Evolutionary conservation across 305 asterid genomes (phyloP).

Genomic region (Plantago coronopus): DNA sequence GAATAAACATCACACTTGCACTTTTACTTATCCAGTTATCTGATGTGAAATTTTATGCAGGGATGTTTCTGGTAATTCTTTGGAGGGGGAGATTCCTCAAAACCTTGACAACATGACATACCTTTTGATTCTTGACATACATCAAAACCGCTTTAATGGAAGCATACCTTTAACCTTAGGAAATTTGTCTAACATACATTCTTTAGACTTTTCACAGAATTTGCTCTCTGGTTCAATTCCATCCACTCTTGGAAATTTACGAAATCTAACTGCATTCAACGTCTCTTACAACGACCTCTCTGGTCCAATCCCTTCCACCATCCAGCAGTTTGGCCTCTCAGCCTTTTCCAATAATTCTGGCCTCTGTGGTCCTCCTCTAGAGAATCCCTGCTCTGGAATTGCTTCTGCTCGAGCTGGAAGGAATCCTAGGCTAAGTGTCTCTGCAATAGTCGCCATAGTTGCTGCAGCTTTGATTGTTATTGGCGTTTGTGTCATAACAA

Average conservation of each 20-base stretch:
- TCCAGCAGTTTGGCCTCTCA: conserved; percentile 52
- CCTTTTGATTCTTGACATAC: conserved; percentile 68
- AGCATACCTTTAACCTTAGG: conserved; percentile 62
- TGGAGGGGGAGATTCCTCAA: conserved; percentile 55
- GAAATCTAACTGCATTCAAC: conserved; percentile 55
- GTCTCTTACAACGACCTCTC: conserved; percentile 76
- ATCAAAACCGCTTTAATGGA: conserved; percentile 55
- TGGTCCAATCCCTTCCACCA: conserved; percentile 70
- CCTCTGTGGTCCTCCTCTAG: conserved; percentile 75
- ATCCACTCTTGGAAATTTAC: conserved; percentile 42
- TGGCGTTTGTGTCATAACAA: conserved; percentile 64
- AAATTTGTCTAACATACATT: conserved; percentile 54
- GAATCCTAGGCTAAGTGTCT: conserved; percentile 59
- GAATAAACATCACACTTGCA: too few species aligned
- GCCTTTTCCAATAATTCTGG: conserved; percentile 65
- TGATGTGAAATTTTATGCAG: conserved; percentile 34
- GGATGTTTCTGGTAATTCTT: conserved; percentile 64
- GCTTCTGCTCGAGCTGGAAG: conserved; percentile 24
- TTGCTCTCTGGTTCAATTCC: conserved; percentile 57
- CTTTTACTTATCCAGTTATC: too few species aligned
- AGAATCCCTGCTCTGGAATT: conserved; percentile 35
- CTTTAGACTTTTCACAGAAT: conserved; percentile 68
- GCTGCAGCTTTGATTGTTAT: conserved; percentile 69
- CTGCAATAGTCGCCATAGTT: conserved; percentile 73
- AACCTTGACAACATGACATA: conserved; percentile 58